phyloP scores from a whole-genome alignment of 139 green algal species.

The Choricystis sp. region DNA sequence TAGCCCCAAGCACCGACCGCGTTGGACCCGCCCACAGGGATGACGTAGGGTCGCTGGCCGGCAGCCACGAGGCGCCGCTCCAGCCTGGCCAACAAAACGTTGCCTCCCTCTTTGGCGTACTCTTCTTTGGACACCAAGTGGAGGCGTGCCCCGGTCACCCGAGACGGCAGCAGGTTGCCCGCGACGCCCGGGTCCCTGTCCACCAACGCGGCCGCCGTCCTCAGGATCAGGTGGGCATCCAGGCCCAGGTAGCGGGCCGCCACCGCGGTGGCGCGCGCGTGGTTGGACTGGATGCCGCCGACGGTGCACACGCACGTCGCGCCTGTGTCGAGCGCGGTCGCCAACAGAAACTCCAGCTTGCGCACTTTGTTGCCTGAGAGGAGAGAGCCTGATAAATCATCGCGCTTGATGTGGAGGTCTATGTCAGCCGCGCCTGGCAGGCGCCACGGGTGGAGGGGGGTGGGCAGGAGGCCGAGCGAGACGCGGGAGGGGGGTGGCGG shows the following conservation, averaged over 20 bases:
- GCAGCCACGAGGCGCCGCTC: slow-evolving; percentile 32
- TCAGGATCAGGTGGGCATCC: slow-evolving; percentile 72
- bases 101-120: slow-evolving; percentile 47
- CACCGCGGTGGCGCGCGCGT: slow-evolving; percentile 36
- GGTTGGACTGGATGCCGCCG: slow-evolving; percentile 87
- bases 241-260: slow-evolving; percentile 55
- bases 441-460: slow-evolving; percentile 49
- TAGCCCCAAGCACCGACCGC: slow-evolving; percentile 79
- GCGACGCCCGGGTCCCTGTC: slow-evolving; percentile 67
- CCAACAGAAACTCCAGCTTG: slow-evolving; percentile 92
- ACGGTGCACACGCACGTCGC: slow-evolving; percentile 77
- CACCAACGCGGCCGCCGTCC: slow-evolving; percentile 33
- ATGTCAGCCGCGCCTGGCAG: slow-evolving; percentile 45
- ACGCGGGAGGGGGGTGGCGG: slow-evolving; percentile 18
- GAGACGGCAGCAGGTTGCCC: slow-evolving; percentile 83
- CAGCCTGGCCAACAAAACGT: slow-evolving; percentile 34
- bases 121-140: slow-evolving; percentile 82
- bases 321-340: slow-evolving; percentile 40
- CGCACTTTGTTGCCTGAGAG: slow-evolving; percentile 85
- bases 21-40: slow-evolving; percentile 79
- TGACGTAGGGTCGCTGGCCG: slow-evolving; percentile 64
- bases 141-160: slow-evolving; percentile 57
- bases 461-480: slow-evolving; percentile 16
- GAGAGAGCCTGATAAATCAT: slow-evolving; percentile 82
- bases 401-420: slow-evolving; percentile 75